Base-by-base conservation (phyloP, 192 early-diverging fungal species). In the Dissophora globulifera region DNA sequence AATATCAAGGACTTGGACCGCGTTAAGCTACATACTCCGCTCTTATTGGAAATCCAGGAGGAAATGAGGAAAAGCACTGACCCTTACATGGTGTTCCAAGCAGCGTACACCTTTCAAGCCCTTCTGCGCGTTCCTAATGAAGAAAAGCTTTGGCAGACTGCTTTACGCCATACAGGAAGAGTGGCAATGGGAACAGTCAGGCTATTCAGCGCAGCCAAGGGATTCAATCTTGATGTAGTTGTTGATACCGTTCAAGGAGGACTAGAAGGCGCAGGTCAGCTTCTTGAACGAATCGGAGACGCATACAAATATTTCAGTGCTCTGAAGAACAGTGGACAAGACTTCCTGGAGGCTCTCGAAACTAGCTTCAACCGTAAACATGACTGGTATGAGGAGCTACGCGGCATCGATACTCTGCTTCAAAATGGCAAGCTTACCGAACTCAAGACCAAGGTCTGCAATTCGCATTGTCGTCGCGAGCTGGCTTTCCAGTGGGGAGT, bases 101-200 rank as follows among this genome's bases (percentile, higher is more conserved):
- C 33, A 15, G 42, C 59, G 4, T 62, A 62, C 43, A 48, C 59
- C 1, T 62, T 50, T 27, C 59, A 62, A 40, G 59, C 48, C 1
- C 32, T 62, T 12, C 59, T 50, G 22, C 50, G 32, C 47, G 59
- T 62, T 26, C 59, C 48, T 4, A 35, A 62, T n/a, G 47, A 62
- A 2, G 48, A 62, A n/a, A 29, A 20, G 2, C 31, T 33, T 2
- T 48, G 47, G 23, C 59, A 50, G n/a, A 35, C 59, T 13, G 35
- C 48, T 2, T 4, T 50, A 22, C 10, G 59, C 5, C 20, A 33
- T 9, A 40, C 48, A 7, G 27, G 22, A 16, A 50, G 9, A 5
- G 23, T 62, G 5, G 59, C 35, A 2, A 49, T 50, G 32, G 59
- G 59, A 25, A 23, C 29, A 11, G 16, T 33, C 1, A 33, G 48